phyloP scores from a whole-genome alignment of 225 moss, liverwort and hornwort genomes.

The Thuidium tamariscinum region DNA sequence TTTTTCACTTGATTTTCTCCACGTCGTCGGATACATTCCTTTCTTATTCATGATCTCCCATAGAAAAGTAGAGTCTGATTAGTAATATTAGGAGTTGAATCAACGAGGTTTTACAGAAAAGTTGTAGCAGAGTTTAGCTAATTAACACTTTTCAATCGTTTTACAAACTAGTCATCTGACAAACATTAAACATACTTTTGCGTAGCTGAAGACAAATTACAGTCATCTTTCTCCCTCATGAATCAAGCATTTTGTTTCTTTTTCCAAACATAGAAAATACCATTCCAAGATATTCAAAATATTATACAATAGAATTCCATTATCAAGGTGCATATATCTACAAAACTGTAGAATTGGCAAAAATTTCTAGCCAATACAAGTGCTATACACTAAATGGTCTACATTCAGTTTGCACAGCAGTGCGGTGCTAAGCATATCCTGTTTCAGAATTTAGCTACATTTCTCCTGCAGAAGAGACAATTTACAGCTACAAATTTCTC shows the following conservation, averaged over 20 bases:
- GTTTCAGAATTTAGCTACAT: not conserved
- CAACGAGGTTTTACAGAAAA: no score
- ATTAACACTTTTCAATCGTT: no score
- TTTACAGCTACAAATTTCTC: not conserved
- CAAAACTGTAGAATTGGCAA: not conserved
- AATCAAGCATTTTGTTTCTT: not conserved
- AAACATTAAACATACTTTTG: not conserved
- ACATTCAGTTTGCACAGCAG: not conserved
- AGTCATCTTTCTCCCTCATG: no score
- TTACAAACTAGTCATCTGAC: not conserved
- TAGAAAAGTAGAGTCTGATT: not conserved
- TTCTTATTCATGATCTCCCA: not conserved
- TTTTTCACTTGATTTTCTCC: not conserved
- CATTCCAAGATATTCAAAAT: not conserved
- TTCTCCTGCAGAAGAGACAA: not conserved
- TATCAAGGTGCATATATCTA: not conserved
- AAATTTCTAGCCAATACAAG: not conserved
- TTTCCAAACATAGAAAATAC: not conserved
- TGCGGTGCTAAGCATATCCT: not conserved
- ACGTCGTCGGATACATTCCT: accelerated
- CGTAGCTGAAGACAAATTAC: no score
- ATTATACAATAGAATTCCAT: not conserved
- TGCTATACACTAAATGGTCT: not conserved
- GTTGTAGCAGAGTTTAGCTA: no score
- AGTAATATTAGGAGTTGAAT: no score